Evolutionary conservation across 768 basidiomycete genomes (phyloP), one percentile per base, ranked within the genome.

Genomic region (Hypholoma fasciculare): DNA sequence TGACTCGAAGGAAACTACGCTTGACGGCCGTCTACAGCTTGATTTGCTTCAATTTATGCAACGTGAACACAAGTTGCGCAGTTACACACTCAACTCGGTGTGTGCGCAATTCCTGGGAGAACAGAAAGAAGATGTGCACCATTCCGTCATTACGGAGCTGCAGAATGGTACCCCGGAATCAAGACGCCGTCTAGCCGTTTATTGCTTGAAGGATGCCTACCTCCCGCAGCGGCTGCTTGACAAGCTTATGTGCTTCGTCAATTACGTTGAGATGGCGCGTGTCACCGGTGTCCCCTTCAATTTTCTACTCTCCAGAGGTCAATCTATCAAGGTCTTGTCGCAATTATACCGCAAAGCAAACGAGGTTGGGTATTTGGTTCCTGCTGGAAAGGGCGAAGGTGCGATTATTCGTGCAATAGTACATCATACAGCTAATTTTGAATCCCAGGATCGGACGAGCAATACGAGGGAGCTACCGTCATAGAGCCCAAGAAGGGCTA

Each of bases 241-340:
- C 72, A 99, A 98, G 72, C 80, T 99, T 34, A 98, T 98, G 97
- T 98, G 94, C 61, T 95, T 99, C 67, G 89, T 99, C 72, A 99
- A 99, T 72, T 98, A 97, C 68, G 89, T 86, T 47, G 97, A 99
- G 72, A 98, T 99, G 97, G 83, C 97, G n/a, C 92, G 97, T 71
- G 97, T 99, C 3, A 99, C 97, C 0, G 97, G 97, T n/a, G 95
- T 99, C 11, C 97, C 97, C 0, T 99, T 99, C 83, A 98, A 98
- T 68, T 98, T 86, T 70, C 82, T 99, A 7, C 80, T 99, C 7
- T 82, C 95, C 17, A 86, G 96, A 40, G 97, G 97, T 1, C 97
- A 99, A 71, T 98, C 96, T 42, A 98, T 99, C 82, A 99, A 98
- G 70, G 97, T 99, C 47, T 79, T 99, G 55, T 97, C 95, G 8